Conservation (phyloP, 2,329 filamentous ascomycete genomes). For the Xylaria digitata region DNA sequence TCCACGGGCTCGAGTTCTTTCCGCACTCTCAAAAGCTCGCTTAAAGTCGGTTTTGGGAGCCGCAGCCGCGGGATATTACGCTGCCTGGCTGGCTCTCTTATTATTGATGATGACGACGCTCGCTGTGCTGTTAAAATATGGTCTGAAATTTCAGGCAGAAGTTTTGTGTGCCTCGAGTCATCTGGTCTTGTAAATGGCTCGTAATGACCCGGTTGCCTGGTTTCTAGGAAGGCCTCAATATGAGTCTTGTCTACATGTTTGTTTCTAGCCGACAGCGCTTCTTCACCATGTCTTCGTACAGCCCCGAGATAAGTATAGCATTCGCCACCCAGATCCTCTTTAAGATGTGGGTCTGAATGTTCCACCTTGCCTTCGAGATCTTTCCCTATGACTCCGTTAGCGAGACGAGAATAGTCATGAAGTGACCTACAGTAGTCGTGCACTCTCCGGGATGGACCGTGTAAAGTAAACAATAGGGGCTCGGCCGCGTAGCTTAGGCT, state of each 20-base stretch:
- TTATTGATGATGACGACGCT: neutral
- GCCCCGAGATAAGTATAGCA: conserved; percentile 31
- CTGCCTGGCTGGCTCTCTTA: neutral
- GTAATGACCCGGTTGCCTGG: conserved; percentile 33
- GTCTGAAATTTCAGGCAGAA: neutral
- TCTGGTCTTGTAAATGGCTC: conserved; percentile 33
- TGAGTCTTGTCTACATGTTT: neutral
- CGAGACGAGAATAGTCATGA: conserved; percentile 25
- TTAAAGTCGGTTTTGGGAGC: neutral
- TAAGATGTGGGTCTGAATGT: neutral
- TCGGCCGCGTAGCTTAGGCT: conserved; percentile 39
- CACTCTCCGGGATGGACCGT: conserved; percentile 28
- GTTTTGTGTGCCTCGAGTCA: neutral
- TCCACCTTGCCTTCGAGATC: neutral
- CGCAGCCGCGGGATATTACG: conserved; percentile 15
- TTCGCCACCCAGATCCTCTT: neutral
- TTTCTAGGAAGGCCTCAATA: conserved; percentile 32
- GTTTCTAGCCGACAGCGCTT: conserved; percentile 24
- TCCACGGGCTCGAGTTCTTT: neutral
- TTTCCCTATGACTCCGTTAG: neutral
- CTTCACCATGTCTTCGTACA: conserved; percentile 34
- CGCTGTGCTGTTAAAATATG: neutral
- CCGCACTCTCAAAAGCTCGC: neutral
- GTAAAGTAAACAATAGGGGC: conserved; percentile 37
- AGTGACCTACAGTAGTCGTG: conserved; percentile 28